Percentiles rank a stretch among this genome's conserved stretches.
Conservation (phyloP, 1,139 yeast genomes). For the Sugiyamaella grinbergsii region DNA sequence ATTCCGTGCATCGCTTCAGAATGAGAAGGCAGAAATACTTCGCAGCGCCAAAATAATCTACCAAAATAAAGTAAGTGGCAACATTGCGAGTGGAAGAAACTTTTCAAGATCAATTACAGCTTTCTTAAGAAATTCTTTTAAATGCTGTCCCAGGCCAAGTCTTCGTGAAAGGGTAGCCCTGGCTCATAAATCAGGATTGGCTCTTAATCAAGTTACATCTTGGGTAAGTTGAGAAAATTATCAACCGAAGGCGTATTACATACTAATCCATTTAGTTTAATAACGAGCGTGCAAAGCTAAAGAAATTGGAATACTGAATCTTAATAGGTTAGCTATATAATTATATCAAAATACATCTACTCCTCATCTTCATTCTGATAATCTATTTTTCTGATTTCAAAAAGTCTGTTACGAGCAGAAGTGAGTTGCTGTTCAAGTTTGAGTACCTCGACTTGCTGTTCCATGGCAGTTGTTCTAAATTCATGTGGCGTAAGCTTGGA, state of each 20-base stretch:
- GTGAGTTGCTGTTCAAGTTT: conserved; percentile 74
- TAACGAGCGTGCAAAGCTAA: conserved; percentile 7
- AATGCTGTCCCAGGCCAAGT: conserved; percentile 5
- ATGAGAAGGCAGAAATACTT: conserved; percentile 1
- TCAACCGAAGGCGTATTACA: background rate
- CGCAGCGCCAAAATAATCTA: background rate
- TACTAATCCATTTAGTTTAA: conserved; percentile 1
- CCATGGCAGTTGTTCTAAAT: conserved; percentile 87
- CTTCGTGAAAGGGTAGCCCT: conserved; percentile 1
- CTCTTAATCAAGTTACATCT: conserved; percentile 7
- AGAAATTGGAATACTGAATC: too few species aligned
- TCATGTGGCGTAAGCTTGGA: conserved; percentile 73
- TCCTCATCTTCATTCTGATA: conserved; percentile 64
- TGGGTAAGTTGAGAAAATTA: conserved; percentile 6
- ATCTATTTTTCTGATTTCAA: conserved; percentile 80
- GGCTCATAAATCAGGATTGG: conserved; percentile 11
- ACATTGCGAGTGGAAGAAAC: background rate
- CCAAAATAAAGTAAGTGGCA: background rate
- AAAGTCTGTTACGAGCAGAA: conserved; percentile 76
- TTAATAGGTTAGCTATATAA: background rate
- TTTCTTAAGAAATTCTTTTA: background rate
- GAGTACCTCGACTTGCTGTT: conserved; percentile 87
- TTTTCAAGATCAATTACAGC: background rate
- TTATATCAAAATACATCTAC: conserved; percentile 10
- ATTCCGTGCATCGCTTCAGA: background rate